These are phyloP conservation scores for Euphorbia celastroides DNA, from an alignment of 441 rosid species.

Conservation along the genomic window DNA sequence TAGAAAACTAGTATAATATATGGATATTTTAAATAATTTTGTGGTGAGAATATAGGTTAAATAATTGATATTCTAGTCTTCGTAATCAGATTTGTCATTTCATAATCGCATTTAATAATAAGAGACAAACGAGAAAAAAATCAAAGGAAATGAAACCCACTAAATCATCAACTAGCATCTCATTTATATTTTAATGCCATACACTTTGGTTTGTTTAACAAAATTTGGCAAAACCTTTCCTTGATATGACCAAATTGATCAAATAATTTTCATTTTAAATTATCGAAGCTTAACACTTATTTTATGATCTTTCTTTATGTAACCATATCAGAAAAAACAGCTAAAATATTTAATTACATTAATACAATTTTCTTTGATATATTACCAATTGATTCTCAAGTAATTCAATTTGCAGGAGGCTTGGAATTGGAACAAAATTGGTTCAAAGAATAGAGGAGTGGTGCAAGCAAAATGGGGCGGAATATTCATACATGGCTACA, in stretches of 20 bases:
- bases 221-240: neutral
- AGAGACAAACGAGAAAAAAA: neutral
- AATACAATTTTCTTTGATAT: neutral
- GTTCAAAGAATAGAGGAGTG: constrained; percentile 55
- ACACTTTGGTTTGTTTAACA: neutral
- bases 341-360: neutral
- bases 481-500: constrained; percentile 67
- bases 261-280: constrained; percentile 1
- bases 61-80: neutral
- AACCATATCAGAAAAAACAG: neutral
- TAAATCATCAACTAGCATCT: constrained; percentile 7
- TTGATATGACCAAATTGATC: constrained; percentile 10
- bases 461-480: constrained; percentile 56
- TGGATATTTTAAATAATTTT: neutral
- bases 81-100: neutral
- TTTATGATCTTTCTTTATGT: neutral
- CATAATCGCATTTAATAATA: neutral
- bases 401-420: constrained; percentile 42
- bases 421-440: constrained; percentile 51
- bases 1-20: neutral
- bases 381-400: neutral
- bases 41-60: neutral
- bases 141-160: neutral
- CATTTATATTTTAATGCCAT: constrained; percentile 4
- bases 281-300: neutral